phyloP scores from a whole-genome alignment of 495 filamentous ascomycete genomes.

The Penicillium roqueforti region DNA sequence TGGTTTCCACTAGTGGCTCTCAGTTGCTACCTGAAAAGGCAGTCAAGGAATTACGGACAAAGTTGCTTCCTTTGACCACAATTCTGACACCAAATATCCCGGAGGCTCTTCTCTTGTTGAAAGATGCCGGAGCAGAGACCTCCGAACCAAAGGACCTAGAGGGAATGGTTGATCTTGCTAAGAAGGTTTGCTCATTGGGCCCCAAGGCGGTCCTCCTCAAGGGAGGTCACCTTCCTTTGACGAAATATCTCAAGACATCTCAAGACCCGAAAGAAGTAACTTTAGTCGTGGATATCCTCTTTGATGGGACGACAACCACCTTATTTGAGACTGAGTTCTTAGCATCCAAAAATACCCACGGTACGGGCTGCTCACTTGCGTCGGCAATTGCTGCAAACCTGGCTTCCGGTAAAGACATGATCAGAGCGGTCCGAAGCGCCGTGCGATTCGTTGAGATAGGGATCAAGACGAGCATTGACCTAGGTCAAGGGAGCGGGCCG shows the following conservation, averaged over 20 bases:
- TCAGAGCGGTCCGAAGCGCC: constrained; percentile 62
- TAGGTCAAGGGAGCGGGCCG: constrained; percentile 81
- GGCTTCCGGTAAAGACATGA: constrained; percentile 58
- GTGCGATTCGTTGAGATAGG: constrained; percentile 80
- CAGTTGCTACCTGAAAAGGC: constrained; percentile 68
- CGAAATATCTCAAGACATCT: constrained; percentile 51
- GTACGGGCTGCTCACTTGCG: constrained; percentile 91
- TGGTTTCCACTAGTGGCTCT: constrained; percentile 85
- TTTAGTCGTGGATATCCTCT: constrained; percentile 70
- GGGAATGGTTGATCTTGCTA: constrained; percentile 65
- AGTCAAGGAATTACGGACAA: constrained; percentile 56
- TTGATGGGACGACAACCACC: constrained; percentile 51
- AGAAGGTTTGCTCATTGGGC: constrained; percentile 60
- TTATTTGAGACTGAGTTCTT: constrained; percentile 66
- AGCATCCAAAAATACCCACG: constrained; percentile 78
- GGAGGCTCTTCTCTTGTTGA: constrained; percentile 73
- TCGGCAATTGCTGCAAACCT: constrained; percentile 90
- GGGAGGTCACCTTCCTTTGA: constrained; percentile 85
- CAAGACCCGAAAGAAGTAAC: constrained; percentile 53
- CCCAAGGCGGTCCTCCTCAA: constrained; percentile 81
- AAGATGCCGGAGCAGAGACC: constrained; percentile 48
- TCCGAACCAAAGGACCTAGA: constrained; percentile 50
- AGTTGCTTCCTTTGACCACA: constrained; percentile 71
- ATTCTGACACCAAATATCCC: constrained; percentile 90
- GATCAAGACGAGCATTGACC: constrained; percentile 67